These are phyloP conservation scores for Collybia sordida DNA, from an alignment of 768 basidiomycete species.

Conservation along the genomic window DNA sequence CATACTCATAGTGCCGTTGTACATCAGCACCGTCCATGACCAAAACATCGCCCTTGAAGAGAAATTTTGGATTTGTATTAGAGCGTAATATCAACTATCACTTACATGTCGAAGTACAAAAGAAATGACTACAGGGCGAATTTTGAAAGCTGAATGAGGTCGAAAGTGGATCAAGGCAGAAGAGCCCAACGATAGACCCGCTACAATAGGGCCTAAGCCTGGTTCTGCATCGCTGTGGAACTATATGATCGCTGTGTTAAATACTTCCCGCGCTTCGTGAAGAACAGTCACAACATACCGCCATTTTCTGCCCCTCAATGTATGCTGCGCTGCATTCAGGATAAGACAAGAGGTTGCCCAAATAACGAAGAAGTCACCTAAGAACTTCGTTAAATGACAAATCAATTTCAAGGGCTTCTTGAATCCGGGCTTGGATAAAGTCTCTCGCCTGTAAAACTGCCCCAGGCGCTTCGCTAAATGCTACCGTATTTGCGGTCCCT, in stretches of 20 bases:
- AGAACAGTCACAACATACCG: conserved; percentile 41
- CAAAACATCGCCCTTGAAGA: conserved; percentile 66
- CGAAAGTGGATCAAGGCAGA: conserved; percentile 83
- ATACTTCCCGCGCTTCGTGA: neutral
- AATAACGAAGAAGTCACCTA: conserved; percentile 32
- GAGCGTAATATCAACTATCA: conserved; percentile 7
- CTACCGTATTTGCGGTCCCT: conserved; percentile 69
- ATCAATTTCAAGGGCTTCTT: conserved; percentile 37
- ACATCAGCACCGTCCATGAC: conserved; percentile 74
- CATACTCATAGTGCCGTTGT: conserved; percentile 73
- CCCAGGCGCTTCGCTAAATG: conserved; percentile 56
- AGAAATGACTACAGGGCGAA: conserved; percentile 42
- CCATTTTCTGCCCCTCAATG: conserved; percentile 85
- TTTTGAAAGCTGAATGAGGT: conserved; percentile 32
- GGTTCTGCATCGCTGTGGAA: conserved; percentile 80
- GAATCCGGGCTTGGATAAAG: conserved; percentile 57
- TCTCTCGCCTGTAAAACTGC: conserved; percentile 59
- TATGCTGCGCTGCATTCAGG: conserved; percentile 56
- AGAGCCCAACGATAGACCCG: conserved; percentile 76
- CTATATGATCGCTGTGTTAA: conserved; percentile 30
- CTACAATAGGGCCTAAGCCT: conserved; percentile 71
- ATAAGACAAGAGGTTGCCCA: conserved; percentile 1
- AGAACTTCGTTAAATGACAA: conserved; percentile 74
- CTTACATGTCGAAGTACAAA: conserved; percentile 68
- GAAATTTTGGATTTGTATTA: neutral